Evolutionary conservation across 1,284 basidiomycete species (phyloP).

Genomic region (Sporisorium iseilematis-ciliati): DNA sequence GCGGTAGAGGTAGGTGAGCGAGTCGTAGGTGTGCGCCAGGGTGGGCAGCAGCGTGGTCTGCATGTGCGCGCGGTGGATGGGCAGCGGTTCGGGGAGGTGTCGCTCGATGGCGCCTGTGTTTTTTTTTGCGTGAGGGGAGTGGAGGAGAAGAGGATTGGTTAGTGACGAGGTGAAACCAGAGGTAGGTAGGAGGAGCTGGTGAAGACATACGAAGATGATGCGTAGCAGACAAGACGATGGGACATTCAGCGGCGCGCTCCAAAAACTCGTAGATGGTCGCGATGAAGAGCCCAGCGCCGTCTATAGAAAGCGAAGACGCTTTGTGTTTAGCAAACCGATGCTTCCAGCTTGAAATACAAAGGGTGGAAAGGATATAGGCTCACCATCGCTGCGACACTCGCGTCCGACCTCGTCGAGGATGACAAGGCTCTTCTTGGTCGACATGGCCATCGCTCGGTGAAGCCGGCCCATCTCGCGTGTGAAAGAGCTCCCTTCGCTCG

Average conservation of each 20-base stretch:
- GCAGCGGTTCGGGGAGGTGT: constrained; percentile 24
- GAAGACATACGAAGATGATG: constrained; percentile 42
- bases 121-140: too few relatives aligned
- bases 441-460: constrained; percentile 36
- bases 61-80: constrained; percentile 48
- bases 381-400: constrained; percentile 50
- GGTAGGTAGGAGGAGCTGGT: too few relatives aligned
- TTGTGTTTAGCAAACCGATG: background rate
- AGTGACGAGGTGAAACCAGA: too few relatives aligned
- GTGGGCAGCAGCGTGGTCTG: constrained; percentile 40
- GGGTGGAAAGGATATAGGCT: background rate
- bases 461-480: constrained; percentile 45
- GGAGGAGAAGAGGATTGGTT: background rate
- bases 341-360: too few relatives aligned
- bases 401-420: constrained; percentile 50
- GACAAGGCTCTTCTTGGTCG: constrained; percentile 40
- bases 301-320: constrained; percentile 1
- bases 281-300: constrained; percentile 49
- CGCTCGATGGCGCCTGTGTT: constrained; percentile 48
- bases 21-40: constrained; percentile 15
- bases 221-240: constrained; percentile 42
- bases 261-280: constrained; percentile 46
- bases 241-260: constrained; percentile 30
- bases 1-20: constrained; percentile 45
- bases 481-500: constrained; percentile 50